A percentile compares a stretch with the other conserved stretches of the same genome.
phyloP scores from a whole-genome alignment of 2,329 filamentous ascomycete genomes.

The Arachnomyces sp. region DNA sequence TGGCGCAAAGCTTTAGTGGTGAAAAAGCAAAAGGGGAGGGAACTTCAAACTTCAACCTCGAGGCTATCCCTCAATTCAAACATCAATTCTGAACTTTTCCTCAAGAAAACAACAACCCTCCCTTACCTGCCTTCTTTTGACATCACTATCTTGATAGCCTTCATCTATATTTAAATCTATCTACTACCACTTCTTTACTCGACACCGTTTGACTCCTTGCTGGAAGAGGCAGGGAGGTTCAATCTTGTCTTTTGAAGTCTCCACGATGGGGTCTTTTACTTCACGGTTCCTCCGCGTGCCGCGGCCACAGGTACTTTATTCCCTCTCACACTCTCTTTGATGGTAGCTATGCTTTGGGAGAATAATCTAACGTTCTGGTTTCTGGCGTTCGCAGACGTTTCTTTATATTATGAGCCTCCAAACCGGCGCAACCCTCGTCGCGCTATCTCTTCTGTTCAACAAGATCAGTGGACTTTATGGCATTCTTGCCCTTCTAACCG shows the following conservation, averaged over 20 bases:
- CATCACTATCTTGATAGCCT: too few species aligned
- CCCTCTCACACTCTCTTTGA: neutral
- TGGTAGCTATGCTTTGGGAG: neutral
- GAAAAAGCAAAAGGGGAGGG: too few species aligned
- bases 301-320: slow-evolving; percentile 39
- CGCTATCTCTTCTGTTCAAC: slow-evolving; percentile 77
- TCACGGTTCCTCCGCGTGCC: slow-evolving; percentile 40
- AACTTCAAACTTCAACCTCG: too few species aligned
- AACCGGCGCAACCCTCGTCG: slow-evolving; percentile 78
- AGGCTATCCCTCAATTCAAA: too few species aligned
- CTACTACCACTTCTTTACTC: too few species aligned
- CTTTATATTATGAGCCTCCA: slow-evolving; percentile 79
- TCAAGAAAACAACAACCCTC: too few species aligned
- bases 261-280: too few species aligned
- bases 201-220: slow-evolving; percentile 3
- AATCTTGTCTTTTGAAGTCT: slow-evolving; percentile 29
- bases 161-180: too few species aligned
- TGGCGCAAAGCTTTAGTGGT: too few species aligned
- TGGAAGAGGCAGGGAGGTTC: slow-evolving; percentile 6
- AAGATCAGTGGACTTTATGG: slow-evolving; percentile 88
- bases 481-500: slow-evolving; percentile 79
- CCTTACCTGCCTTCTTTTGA: too few species aligned
- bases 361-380: slow-evolving; percentile 4
- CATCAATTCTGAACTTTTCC: too few species aligned
- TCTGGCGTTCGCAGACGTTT: slow-evolving; percentile 55